phyloP scores from a whole-genome alignment of 176 grass and related monocot species.

The Panicum miliaceum region DNA sequence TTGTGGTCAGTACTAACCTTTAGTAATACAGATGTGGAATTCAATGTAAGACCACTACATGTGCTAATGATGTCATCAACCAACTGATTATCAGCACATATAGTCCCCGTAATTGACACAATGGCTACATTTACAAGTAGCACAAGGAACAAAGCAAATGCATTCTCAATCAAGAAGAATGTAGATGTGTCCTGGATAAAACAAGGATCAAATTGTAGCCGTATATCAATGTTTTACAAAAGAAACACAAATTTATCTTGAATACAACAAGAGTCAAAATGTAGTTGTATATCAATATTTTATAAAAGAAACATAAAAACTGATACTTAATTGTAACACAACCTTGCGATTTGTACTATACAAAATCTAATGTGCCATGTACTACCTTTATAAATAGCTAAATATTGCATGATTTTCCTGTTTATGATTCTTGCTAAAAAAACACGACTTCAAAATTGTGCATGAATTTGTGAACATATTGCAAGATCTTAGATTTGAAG shows the following conservation, averaged over 20 bases:
- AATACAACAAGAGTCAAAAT: neutral
- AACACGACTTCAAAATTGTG: neutral
- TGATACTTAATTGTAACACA: neutral
- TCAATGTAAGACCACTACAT: constrained; percentile 58
- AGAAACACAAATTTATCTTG: constrained; percentile 33
- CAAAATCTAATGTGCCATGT: neutral
- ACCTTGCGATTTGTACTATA: neutral
- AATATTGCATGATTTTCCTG: neutral
- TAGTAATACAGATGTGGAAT: constrained; percentile 62
- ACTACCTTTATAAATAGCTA: neutral
- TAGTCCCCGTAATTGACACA: constrained; percentile 58
- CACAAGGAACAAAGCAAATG: constrained; percentile 66
- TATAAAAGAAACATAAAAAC: neutral
- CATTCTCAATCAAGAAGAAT: constrained; percentile 75
- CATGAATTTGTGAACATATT: neutral
- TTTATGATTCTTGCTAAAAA: neutral
- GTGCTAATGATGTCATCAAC: constrained; percentile 4
- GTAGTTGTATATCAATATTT: neutral
- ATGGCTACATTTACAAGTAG: constrained; percentile 80
- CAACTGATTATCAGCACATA: constrained; percentile 55
- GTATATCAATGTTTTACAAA: neutral
- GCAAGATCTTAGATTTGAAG: neutral
- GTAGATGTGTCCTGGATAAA: constrained; percentile 60
- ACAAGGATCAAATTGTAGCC: neutral
- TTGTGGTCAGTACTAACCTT: constrained; percentile 55